These are phyloP conservation scores for Phytophthora pistaciae DNA, from an alignment of 352 stramenopile genomes.

Conservation along the genomic window DNA sequence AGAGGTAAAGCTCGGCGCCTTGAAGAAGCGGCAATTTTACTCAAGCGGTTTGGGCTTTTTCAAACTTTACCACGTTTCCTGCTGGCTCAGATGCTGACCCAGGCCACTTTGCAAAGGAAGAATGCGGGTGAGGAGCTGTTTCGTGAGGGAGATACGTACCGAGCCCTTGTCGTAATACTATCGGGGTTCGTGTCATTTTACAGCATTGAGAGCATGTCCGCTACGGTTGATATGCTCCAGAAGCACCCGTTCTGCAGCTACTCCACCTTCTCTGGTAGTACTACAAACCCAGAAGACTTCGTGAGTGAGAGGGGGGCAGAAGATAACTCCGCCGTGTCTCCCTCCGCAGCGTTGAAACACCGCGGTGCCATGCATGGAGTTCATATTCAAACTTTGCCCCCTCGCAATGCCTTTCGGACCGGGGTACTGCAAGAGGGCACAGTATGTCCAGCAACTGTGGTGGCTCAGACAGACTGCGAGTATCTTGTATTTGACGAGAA, in stretches of 20 bases:
- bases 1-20: conserved; percentile 10
- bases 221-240: conserved; percentile 71
- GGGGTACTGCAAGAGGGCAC: conserved; percentile 53
- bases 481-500: conserved; percentile 60
- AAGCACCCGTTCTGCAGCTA: conserved; percentile 68
- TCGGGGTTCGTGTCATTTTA: conserved; percentile 68
- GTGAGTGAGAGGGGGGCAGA: conserved; percentile 14
- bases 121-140: conserved; percentile 62
- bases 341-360: conserved; percentile 27
- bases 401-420: conserved; percentile 62
- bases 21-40: conserved; percentile 42
- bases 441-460: conserved; percentile 55
- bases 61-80: conserved; percentile 49
- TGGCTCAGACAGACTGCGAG: conserved; percentile 67
- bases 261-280: conserved; percentile 37
- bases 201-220: conserved; percentile 65
- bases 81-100: conserved; percentile 44
- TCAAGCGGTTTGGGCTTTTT: conserved; percentile 56
- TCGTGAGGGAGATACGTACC: conserved; percentile 50
- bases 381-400: conserved; percentile 65
- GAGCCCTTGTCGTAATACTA: conserved; percentile 53
- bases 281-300: conserved; percentile 44
- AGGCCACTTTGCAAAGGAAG: conserved; percentile 43
- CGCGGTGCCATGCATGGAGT: conserved; percentile 57
- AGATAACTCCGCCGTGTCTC: conserved; percentile 3